A percentile compares a stretch with the other conserved stretches of the same genome.
These are phyloP conservation scores for Cystoderma amianthinum DNA, from an alignment of 768 basidiomycete genomes.

Conservation along the genomic window DNA sequence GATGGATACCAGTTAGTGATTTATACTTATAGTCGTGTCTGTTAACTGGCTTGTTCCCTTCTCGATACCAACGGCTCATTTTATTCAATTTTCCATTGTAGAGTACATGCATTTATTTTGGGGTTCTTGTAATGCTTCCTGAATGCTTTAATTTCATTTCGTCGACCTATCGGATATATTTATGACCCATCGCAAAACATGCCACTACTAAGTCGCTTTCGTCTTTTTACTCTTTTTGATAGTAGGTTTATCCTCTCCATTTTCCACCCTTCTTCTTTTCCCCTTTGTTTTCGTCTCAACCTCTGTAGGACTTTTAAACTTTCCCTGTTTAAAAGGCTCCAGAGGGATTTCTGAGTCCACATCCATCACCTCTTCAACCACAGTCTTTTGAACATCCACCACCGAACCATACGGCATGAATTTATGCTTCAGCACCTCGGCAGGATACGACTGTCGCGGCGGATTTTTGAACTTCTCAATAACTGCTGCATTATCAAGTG, in stretches of 20 bases:
- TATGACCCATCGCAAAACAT: not conserved
- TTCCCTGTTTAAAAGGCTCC: constrained; percentile 3
- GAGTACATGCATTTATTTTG: not conserved
- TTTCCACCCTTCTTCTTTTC: constrained; percentile 30
- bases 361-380: constrained; percentile 16
- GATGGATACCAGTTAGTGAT: constrained; percentile 3
- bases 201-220: constrained; percentile 16
- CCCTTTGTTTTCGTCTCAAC: constrained; percentile 7
- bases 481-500: constrained; percentile 14
- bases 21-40: constrained; percentile 11
- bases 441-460: constrained; percentile 49
- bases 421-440: constrained; percentile 53
- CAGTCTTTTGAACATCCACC: constrained; percentile 11
- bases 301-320: constrained; percentile 1
- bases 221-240: constrained; percentile 45
- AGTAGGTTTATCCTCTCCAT: constrained; percentile 10
- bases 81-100: not conserved
- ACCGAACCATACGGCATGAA: constrained; percentile 60
- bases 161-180: too few species aligned
- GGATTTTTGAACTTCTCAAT: constrained; percentile 36
- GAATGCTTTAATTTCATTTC: not conserved
- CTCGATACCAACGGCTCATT: too few species aligned
- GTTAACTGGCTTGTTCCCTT: constrained; percentile 7
- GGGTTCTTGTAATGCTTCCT: not conserved
- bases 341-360: constrained; percentile 9